Percentiles rank a stretch among this genome's conserved stretches.
phyloP scores from a whole-genome alignment of 2,329 filamentous ascomycete species.

The Chalara sp. region DNA sequence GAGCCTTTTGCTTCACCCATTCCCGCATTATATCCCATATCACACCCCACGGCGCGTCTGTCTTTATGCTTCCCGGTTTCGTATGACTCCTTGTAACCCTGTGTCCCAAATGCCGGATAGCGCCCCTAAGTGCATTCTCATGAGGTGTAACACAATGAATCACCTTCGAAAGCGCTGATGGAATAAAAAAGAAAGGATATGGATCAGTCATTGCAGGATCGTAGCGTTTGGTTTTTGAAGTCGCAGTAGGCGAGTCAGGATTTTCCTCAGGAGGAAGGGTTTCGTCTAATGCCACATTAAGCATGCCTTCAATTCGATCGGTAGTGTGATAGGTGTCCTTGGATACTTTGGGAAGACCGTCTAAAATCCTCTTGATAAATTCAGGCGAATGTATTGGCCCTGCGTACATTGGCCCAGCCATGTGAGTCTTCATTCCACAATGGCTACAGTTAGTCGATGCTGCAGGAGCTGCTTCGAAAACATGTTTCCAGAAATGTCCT shows the following conservation, averaged over 20 bases:
- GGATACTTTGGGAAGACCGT: constrained; percentile 61
- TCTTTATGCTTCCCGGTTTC: constrained; percentile 85
- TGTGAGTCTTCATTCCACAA: constrained; percentile 79
- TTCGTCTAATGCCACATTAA: constrained; percentile 83
- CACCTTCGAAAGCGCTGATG: constrained; percentile 66
- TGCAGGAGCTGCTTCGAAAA: constrained; percentile 64
- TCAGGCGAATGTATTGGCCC: constrained; percentile 78
- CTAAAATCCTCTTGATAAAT: constrained; percentile 75
- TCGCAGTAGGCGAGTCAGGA: constrained; percentile 23
- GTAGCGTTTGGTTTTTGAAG: constrained; percentile 35
- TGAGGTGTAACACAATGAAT: constrained; percentile 75
- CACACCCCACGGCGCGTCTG: constrained; percentile 81
- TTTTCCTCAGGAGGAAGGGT: constrained; percentile 15
- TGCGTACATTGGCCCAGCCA: constrained; percentile 92
- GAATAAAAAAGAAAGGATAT: constrained; percentile 81
- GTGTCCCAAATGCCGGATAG: constrained; percentile 75
- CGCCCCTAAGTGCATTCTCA: constrained; percentile 74
- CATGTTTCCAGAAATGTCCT: constrained; percentile 70
- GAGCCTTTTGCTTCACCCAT: constrained; percentile 76
- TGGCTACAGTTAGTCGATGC: constrained; percentile 65
- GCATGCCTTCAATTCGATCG: constrained; percentile 81
- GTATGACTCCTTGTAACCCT: constrained; percentile 80
- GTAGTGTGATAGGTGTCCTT: constrained; percentile 71
- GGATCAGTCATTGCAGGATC: constrained; percentile 62
- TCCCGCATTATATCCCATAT: constrained; percentile 93